Base-by-base conservation (phyloP, 805 yeast genomes). In the Metschnikowia amazonensis region DNA sequence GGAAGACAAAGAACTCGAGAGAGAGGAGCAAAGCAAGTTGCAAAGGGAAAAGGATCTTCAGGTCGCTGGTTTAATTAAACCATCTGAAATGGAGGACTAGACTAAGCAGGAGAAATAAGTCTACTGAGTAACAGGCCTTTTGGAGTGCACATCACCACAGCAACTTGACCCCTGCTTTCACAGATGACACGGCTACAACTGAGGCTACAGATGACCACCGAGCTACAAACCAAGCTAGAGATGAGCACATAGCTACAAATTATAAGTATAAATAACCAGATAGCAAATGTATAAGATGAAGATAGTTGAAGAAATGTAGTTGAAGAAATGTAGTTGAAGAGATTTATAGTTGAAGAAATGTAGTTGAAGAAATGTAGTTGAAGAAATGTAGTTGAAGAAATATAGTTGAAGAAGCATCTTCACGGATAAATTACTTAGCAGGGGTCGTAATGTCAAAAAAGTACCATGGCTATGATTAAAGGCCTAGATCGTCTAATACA, bases 21-120 rank as follows among this genome's bases (percentile, higher is more conserved):
- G 80, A 48, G 66, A 74, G 51, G 96, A 87, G 64, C 83, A 81
- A 62, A 77, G 74, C 52, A 79, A 76, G 62, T 63, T 76, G 49
- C 92, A 87, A 57, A 84, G 83, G 60, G 92, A 88, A 66, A 81
- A 79, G 57, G 97, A 95, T 43, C 73, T 85, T 55, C 81, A 80
- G 68, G 86, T 92, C 55, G 97, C 98, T 58, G 99, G 99, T 41
- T 76, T 92, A 63, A 72, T 94, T 61, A 92, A 89, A 66, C 99
- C 99, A 25, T 82, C 95, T 18, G 99, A 92, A 58, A 78, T 92
- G 80, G 96, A 86, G 55, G 97, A 90, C 60, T 49, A 45, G 47
- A 16, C 21, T 21, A 16, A 10, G 10, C 11, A 21, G 81, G 76
- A 41, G 62, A 35, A 14, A 25, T 20, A 41, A 13, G 17, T n/a